A percentile compares a stretch with the other conserved stretches of the same genome.
These are phyloP conservation scores for Phytophthora melonis DNA, from an alignment of 352 stramenopile genomes.

Conservation along the genomic window DNA sequence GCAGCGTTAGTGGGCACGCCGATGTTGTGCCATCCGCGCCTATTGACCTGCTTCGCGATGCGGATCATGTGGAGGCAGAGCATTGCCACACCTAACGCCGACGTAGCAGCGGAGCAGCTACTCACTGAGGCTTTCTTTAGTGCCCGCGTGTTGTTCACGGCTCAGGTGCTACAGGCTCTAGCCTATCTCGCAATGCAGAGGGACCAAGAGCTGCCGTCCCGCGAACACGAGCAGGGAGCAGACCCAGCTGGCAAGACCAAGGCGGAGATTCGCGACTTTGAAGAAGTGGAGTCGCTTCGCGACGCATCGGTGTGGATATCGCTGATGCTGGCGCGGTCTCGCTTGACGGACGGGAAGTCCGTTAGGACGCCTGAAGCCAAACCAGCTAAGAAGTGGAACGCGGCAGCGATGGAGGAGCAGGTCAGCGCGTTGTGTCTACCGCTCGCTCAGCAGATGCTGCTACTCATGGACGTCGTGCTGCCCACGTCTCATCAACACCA, in stretches of 20 bases:
- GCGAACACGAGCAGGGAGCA: slow-evolving; percentile 8
- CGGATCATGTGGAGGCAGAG: slow-evolving; percentile 57
- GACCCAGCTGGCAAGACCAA: slow-evolving; percentile 3
- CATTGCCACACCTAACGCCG: slow-evolving; percentile 32
- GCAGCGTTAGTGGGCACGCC: slow-evolving; percentile 44
- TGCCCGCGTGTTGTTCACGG: slow-evolving; percentile 63
- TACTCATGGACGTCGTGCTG: slow-evolving; percentile 67
- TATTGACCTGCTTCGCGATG: slow-evolving; percentile 67
- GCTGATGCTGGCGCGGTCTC: slow-evolving; percentile 57
- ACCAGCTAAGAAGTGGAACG: slow-evolving; percentile 33
- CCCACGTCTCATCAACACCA: slow-evolving; percentile 35
- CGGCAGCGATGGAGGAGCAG: slow-evolving; percentile 46
- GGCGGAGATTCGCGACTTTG: slow-evolving; percentile 52
- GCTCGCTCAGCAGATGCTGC: slow-evolving; percentile 64
- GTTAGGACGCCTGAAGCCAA: neutral
- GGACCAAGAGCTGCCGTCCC: slow-evolving; percentile 7
- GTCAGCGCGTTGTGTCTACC: slow-evolving; percentile 60
- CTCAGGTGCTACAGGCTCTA: slow-evolving; percentile 67
- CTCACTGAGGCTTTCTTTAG: slow-evolving; percentile 68
- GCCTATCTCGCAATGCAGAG: slow-evolving; percentile 43
- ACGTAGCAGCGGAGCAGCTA: slow-evolving; percentile 51
- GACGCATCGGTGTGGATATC: slow-evolving; percentile 66
- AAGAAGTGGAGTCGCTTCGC: slow-evolving; percentile 62
- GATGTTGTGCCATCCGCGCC: slow-evolving; percentile 57
- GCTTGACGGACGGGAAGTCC: slow-evolving; percentile 35